Evolutionary conservation across 345 rosid genomes (phyloP).

Genomic region (Adansonia digitata): DNA sequence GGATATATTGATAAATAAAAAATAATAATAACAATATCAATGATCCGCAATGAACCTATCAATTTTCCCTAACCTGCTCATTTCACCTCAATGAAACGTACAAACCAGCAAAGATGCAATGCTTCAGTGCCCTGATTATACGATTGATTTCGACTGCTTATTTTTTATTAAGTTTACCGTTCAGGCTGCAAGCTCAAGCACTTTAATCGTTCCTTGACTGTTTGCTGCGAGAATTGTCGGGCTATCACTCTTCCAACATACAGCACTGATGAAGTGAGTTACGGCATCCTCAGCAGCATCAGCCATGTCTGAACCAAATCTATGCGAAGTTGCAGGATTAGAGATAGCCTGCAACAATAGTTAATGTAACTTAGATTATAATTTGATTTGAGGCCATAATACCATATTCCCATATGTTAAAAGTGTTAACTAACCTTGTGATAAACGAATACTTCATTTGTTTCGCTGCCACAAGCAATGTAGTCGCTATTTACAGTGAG

Average conservation of each 20-base stretch:
- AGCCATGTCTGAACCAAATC: constrained; percentile 39
- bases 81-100: neutral
- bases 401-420: neutral
- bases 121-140: neutral
- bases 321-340: constrained; percentile 45
- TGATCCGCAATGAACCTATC: neutral
- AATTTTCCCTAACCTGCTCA: neutral
- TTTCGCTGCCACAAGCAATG: constrained; percentile 69
- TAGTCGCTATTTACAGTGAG: constrained; percentile 47
- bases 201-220: constrained; percentile 55
- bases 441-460: constrained; percentile 64
- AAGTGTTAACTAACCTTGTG: constrained; percentile 43
- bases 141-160: neutral
- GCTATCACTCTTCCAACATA: constrained; percentile 61
- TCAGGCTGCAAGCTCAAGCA: constrained; percentile 47
- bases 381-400: neutral
- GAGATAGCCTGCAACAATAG: constrained; percentile 43
- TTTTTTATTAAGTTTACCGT: neutral
- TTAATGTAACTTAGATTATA: neutral
- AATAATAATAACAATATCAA: neutral
- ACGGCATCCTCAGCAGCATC: constrained; percentile 32
- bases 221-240: constrained; percentile 53
- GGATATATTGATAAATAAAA: neutral
- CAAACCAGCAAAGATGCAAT: neutral
- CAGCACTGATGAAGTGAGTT: constrained; percentile 51